Evolutionary conservation across 2,329 filamentous ascomycete genomes (phyloP), one percentile per base, ranked within the genome.

Genomic region (Capronia americana): DNA sequence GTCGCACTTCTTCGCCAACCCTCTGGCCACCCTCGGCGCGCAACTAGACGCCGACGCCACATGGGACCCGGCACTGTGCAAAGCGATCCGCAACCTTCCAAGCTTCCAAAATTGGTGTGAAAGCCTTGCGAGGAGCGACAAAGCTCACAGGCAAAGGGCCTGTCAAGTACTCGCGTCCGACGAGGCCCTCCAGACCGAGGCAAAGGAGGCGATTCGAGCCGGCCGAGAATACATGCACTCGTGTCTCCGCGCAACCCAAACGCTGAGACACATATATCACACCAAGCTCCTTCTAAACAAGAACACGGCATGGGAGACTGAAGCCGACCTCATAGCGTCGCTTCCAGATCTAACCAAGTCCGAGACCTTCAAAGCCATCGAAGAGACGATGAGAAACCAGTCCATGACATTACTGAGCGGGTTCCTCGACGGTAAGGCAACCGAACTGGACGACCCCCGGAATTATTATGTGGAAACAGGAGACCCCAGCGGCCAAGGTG

Each of bases 1-100:
- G 87, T 85, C 85, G 8, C 85, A 87, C 70, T 88, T 86, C 73
- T 89, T 87, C 69, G 86, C 86, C 28, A 89, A 87, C 71, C 81
- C 84, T 6, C 75, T 87, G 2, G 38, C 73, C 85, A 3, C 79
- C 88, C 54, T 75, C 87, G n/a, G 28, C 24, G 24, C 14, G 28
- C 11, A 14, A 32, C 12, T 24, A 34, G 7, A 34, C 17, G 67
- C 5, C 71, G 81, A 3, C 68, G 73, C 61, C 74, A 5, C 17
- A 48, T 30, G 53, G 30, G 14, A 56, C 24, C 44, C 66, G 6
- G 80, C 83, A 48, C 79, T 85, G 20, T 83, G 84, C 56, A 82
- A 87, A 70, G 85, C 85, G 28, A 75, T 87, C 26, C 82, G 87
- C 26, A 86, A 85, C 67, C 71, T 87, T 6, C 80, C 82, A 1